Evolutionary conservation across 306 rosid species (phyloP).

Genomic region (Pyrus betulifolia): DNA sequence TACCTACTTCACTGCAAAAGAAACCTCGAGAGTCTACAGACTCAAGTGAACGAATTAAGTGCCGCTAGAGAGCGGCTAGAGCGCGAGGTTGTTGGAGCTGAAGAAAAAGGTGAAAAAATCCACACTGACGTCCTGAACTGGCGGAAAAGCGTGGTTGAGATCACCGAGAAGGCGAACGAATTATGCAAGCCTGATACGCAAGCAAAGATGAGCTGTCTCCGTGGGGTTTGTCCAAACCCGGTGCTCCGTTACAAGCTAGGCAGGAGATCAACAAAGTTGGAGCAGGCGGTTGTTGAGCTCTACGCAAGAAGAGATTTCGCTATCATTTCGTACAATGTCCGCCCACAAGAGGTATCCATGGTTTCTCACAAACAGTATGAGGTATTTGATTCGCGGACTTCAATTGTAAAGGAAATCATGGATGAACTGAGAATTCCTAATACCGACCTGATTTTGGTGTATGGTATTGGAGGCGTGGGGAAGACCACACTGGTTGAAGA

Average conservation of each 20-base stretch:
- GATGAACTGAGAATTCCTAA: neutral
- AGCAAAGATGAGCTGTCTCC: neutral
- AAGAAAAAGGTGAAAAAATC: slow-evolving; percentile 1
- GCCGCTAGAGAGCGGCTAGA: neutral
- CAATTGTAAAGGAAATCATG: neutral
- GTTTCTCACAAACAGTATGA: neutral
- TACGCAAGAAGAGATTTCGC: neutral
- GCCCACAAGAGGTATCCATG: neutral
- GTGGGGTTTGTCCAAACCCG: neutral
- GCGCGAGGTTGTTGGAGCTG: slow-evolving; percentile 1
- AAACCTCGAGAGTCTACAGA: neutral
- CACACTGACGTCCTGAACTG: neutral
- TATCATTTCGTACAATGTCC: neutral
- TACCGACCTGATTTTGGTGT: neutral
- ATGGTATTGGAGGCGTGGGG: slow-evolving; percentile 11
- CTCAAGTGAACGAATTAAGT: neutral
- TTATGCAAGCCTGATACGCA: neutral
- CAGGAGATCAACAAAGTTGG: neutral
- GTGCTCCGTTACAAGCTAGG: neutral
- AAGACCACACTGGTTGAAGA: slow-evolving; percentile 14
- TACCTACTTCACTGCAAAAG: neutral
- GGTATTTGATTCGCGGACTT: slow-evolving; percentile 2
- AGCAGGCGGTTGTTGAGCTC: neutral
- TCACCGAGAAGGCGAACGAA: neutral
- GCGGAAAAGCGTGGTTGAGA: accelerated